Conservation (phyloP, 345 rosid genomes). For the Leavenworthia alabamica region DNA sequence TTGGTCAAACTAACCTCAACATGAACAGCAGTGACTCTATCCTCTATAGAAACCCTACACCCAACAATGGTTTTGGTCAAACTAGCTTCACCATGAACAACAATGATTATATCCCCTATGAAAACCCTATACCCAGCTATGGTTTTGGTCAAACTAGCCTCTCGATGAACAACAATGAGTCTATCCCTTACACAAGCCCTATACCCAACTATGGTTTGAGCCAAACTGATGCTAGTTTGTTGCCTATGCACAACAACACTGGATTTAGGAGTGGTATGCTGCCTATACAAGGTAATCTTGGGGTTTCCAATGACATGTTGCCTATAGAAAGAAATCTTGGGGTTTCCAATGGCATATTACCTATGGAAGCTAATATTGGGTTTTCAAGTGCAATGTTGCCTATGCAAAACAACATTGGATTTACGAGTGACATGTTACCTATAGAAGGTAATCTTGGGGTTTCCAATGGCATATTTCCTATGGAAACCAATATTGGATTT, state of each 20-base stretch:
- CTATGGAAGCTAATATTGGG: neutral
- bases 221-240: neutral
- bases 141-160: conserved; percentile 6
- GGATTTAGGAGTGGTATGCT: neutral
- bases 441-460: neutral
- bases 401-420: neutral
- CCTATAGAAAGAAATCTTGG: neutral
- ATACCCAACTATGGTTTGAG: neutral
- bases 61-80: too few relatives aligned
- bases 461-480: neutral
- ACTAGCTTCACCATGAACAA: too few relatives aligned
- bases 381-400: neutral
- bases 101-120: too few relatives aligned
- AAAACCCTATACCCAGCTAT: too few relatives aligned
- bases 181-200: neutral
- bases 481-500: neutral
- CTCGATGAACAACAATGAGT: neutral
- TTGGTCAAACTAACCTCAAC: neutral
- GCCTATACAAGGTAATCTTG: neutral
- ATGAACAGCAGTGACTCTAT: too few relatives aligned
- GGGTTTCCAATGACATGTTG: neutral
- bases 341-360: too few relatives aligned
- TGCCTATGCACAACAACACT: neutral
- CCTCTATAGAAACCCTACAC: too few relatives aligned
- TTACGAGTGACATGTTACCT: neutral